Evolutionary conservation across 345 rosid genomes (phyloP), one percentile per base, ranked within the genome.

Genomic region (Eucalyptus sp.): DNA sequence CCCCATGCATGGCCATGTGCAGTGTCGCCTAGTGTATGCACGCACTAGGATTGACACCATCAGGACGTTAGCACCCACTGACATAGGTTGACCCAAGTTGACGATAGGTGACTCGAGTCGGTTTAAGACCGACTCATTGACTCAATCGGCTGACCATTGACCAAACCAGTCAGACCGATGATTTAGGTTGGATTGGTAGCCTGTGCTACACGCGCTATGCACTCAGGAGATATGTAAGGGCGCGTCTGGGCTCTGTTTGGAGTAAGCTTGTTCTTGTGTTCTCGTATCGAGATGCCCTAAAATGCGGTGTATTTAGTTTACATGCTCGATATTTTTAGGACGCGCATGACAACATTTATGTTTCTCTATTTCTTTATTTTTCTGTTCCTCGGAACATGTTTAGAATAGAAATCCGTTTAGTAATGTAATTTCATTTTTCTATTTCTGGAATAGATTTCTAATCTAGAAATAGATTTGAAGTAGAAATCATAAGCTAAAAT

Each of bases 321-420:
- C n/a, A 58, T 11, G 14, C 13, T 58, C 5, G 29, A 58, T 58
- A 27, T 14, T 58, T 58, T 51, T 51, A 51, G 4, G 22, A 22
- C 0, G 1, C 0, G 1, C 56, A 7, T 17, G 22, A 17, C 2
- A 17, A 51, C 4, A 51, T 51, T 51, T 51, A 7, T 51, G 4
- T 51, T 51, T 51, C 4, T 3, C 4, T 7, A 51, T 17, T 51
- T 51, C 22, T 17, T 7, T 51, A 51, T 51, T 51, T 51, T 51
- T 51, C 0, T 17, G 4, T 51, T 17, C 0, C 22, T 51, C 4
- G 0, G 0, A 51, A 16, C 2, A 51, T 0, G 22, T 51, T 51
- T 51, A 4, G 0, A 51, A 15, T 0, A 51, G 0, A 51, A 51
- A 16, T 51, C 0, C 7, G 0, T 51, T 51, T 51, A 4, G 8